Percentiles rank a stretch among this genome's conserved stretches.
phyloP scores from a whole-genome alignment of 2,329 filamentous ascomycete genomes.

The Neophaeococcomyces mojaviensis region DNA sequence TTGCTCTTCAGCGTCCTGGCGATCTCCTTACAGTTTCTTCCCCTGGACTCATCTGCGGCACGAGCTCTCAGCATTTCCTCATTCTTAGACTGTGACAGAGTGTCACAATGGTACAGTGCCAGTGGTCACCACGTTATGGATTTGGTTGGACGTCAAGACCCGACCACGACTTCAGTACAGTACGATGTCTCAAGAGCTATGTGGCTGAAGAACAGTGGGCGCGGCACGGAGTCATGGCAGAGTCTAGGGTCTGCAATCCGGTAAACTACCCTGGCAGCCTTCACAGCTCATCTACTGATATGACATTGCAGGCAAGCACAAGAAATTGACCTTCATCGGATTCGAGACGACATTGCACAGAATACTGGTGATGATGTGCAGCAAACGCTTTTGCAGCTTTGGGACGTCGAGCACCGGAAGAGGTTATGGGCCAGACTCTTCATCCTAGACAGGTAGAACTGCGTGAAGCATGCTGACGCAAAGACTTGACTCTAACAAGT shows the following conservation, averaged over 20 bases:
- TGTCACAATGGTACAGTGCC: conserved; percentile 5
- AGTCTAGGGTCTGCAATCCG: conserved; percentile 6
- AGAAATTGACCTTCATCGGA: conserved; percentile 9
- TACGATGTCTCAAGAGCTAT: conserved; percentile 4
- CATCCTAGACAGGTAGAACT: conserved; percentile 6
- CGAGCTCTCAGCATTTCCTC: conserved; percentile 3
- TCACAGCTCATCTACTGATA: background rate
- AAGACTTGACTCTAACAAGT: conserved; percentile 4
- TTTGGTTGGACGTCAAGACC: conserved; percentile 9
- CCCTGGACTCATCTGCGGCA: background rate
- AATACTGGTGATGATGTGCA: background rate
- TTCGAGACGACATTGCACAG: conserved; percentile 1
- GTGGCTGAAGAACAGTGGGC: conserved; percentile 10
- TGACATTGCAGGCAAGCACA: conserved; percentile 9
- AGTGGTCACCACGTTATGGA: conserved; percentile 4
- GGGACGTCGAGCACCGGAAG: conserved; percentile 8
- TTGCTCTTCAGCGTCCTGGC: conserved; percentile 10
- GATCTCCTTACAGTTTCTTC: conserved; percentile 1
- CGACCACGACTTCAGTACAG: conserved; percentile 8
- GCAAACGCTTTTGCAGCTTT: background rate
- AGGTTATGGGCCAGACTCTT: conserved; percentile 7
- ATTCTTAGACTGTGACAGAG: conserved; percentile 1
- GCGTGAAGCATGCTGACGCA: background rate
- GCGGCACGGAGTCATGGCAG: conserved; percentile 10
- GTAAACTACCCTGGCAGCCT: background rate